Base-by-base conservation (phyloP, 106 monocot genomes). In the Vanilla planifolia region DNA sequence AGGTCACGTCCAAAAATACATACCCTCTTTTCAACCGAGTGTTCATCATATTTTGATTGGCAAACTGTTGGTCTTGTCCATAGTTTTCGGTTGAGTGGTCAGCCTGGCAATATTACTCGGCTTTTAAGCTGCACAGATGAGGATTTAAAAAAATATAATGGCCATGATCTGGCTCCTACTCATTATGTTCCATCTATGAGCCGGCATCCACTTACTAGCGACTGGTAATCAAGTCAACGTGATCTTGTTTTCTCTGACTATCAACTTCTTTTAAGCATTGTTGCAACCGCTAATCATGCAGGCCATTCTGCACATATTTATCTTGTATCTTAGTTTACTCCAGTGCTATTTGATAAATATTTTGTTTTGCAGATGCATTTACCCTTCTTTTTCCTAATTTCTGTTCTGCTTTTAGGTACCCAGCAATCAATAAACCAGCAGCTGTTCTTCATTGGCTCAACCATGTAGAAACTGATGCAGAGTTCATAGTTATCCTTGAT, bases 161-260 rank as follows among this genome's bases (percentile, higher is more conserved):
- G 96, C 0, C 96, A 79, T 77, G 81, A 96, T 77, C 66, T 96
- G 40, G 96, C 96, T 67, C 96, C 96, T 19, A 96, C 96, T 45
- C 96, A 96, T 75, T 84, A 91, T 61, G 90, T 91, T 65, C 96
- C 96, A 42, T 91, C 96, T 56, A 96, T 96, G 96, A 91, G 71
- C 61, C 68, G 47, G 51, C 96, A 96, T 77, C 96, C 96, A 71
- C 62, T 96, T 16, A 96, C 96, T 32, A 87, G 87, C 71, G 96
- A 96, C 62, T 87, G 90, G 96, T 96, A 85, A 62, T 13, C 9
- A 25, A 23, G 19, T 43, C 45, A 20, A 40, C 25, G 33, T 48
- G 3, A n/a, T 7, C 45, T 34, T 13, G 15, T 5, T 23, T 62
- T 8, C 28, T 0, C 17, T 39, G 7, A 19, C 19, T 57, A 10